Conservation (phyloP, 192 early-diverging fungal genomes). For the Coemansia umbellata region DNA sequence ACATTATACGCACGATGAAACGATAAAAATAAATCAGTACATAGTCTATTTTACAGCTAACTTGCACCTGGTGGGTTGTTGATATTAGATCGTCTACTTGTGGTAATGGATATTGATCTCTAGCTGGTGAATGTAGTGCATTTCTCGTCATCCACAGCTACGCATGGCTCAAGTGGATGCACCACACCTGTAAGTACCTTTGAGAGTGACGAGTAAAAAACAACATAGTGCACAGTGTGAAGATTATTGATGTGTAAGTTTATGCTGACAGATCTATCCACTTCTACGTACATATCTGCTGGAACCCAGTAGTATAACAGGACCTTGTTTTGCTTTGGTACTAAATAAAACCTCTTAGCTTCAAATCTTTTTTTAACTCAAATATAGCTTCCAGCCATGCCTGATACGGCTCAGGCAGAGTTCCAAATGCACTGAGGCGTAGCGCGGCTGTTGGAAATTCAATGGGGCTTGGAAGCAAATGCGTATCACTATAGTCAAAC, state of each 20-base stretch:
- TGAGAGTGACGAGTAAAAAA: slow-evolving; percentile 46
- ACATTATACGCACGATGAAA: too few relatives aligned
- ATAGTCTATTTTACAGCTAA: too few relatives aligned
- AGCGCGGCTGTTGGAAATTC: neutral
- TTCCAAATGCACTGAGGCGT: neutral
- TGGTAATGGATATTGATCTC: too few relatives aligned
- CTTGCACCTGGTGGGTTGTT: too few relatives aligned
- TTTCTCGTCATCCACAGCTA: too few relatives aligned
- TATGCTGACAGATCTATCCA: slow-evolving; percentile 33
- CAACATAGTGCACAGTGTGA: slow-evolving; percentile 36
- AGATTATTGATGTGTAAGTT: slow-evolving; percentile 69
- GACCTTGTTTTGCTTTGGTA: neutral
- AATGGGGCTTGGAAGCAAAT: slow-evolving; percentile 1
- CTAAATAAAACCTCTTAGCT: neutral
- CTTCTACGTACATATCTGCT: slow-evolving; percentile 46
- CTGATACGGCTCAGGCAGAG: neutral
- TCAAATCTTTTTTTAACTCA: neutral
- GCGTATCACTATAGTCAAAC: neutral
- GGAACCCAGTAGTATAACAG: slow-evolving; percentile 52
- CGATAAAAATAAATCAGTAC: too few relatives aligned
- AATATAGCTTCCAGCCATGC: neutral
- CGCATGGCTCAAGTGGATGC: too few relatives aligned
- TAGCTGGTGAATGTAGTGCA: too few relatives aligned
- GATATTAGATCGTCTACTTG: too few relatives aligned
- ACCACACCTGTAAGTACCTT: slow-evolving; percentile 37